These are phyloP conservation scores for Fusarium burgessii DNA, from an alignment of 2,329 filamentous ascomycete genomes.

Conservation along the genomic window DNA sequence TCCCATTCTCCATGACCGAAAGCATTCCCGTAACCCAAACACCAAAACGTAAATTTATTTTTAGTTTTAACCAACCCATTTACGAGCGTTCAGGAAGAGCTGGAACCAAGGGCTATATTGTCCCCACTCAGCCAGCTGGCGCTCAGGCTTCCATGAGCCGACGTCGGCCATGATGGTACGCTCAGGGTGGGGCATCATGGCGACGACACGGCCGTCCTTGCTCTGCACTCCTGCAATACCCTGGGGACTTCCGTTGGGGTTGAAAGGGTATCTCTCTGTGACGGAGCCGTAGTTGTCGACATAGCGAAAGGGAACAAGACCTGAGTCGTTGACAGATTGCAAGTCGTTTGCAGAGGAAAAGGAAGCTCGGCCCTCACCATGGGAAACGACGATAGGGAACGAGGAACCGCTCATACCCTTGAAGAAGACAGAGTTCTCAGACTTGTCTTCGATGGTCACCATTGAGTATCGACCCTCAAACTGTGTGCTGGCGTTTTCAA, in stretches of 20 bases:
- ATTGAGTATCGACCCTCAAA: constrained; percentile 47
- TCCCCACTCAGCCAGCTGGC: constrained; percentile 74
- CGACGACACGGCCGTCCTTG: constrained; percentile 82
- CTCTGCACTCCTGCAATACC: constrained; percentile 86
- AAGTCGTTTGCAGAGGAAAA: constrained; percentile 69
- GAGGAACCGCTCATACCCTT: constrained; percentile 45
- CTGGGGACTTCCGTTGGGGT: constrained; percentile 84
- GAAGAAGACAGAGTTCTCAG: constrained; percentile 46
- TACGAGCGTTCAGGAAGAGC: constrained; percentile 87
- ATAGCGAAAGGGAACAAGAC: constrained; percentile 83
- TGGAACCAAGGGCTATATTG: constrained; percentile 87
- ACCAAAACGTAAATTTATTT: constrained; percentile 28
- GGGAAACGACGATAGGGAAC: constrained; percentile 47
- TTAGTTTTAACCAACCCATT: constrained; percentile 77
- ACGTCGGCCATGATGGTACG: constrained; percentile 86
- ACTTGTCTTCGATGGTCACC: constrained; percentile 44
- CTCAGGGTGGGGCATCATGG: constrained; percentile 95
- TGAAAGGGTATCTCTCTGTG: constrained; percentile 88
- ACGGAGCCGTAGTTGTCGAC: constrained; percentile 81
- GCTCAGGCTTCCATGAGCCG: constrained; percentile 76
- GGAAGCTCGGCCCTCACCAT: constrained; percentile 77
- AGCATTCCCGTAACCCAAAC: constrained; percentile 31
- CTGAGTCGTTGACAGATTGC: constrained; percentile 69
- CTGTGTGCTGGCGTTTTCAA: constrained; percentile 74
- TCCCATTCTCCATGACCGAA: constrained; percentile 7